phyloP scores from a whole-genome alignment of 441 rosid species.

The Caryocar brasiliense region DNA sequence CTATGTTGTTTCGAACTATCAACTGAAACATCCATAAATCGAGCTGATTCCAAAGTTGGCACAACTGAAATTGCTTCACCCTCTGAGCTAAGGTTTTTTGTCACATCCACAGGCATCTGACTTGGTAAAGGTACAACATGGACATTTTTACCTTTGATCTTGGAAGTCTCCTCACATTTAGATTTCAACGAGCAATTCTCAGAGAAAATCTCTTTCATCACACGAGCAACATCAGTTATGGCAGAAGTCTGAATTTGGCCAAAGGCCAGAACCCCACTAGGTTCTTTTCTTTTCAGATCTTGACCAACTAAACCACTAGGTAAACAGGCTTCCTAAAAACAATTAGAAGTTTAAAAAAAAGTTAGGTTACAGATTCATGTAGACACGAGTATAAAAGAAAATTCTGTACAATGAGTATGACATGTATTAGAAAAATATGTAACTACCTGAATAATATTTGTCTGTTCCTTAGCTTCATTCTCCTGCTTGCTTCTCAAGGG shows the following conservation, averaged over 20 bases:
- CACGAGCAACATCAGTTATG: conserved; percentile 70
- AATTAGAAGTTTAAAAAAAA: not conserved
- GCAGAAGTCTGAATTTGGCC: conserved; percentile 53
- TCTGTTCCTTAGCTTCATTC: conserved; percentile 22
- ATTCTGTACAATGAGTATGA: too few relatives aligned
- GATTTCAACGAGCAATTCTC: conserved; percentile 50
- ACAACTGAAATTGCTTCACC: conserved; percentile 2
- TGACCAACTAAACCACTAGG: conserved; percentile 22
- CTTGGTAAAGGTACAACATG: conserved; percentile 14
- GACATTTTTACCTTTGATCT: conserved; percentile 21
- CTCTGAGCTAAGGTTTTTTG: conserved; percentile 18
- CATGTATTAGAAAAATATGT: not conserved
- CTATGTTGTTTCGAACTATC: conserved; percentile 13
- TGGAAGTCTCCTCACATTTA: conserved; percentile 36
- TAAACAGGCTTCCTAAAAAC: conserved; percentile 16
- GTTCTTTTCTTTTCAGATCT: conserved; percentile 34
- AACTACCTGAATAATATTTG: conserved; percentile 21
- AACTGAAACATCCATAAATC: conserved; percentile 11
- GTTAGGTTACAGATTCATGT: too few relatives aligned
- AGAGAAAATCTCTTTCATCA: conserved; percentile 74
- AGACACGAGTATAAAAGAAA: not conserved
- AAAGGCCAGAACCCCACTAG: conserved; percentile 26
- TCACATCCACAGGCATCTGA: conserved; percentile 15
- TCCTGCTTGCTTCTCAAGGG: conserved; percentile 29
- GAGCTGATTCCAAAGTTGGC: conserved; percentile 15